A percentile compares a stretch with the other conserved stretches of the same genome.
Evolutionary conservation across 192 early-diverging fungal species (phyloP).

Genomic region (Ambispora gerdemannii): DNA sequence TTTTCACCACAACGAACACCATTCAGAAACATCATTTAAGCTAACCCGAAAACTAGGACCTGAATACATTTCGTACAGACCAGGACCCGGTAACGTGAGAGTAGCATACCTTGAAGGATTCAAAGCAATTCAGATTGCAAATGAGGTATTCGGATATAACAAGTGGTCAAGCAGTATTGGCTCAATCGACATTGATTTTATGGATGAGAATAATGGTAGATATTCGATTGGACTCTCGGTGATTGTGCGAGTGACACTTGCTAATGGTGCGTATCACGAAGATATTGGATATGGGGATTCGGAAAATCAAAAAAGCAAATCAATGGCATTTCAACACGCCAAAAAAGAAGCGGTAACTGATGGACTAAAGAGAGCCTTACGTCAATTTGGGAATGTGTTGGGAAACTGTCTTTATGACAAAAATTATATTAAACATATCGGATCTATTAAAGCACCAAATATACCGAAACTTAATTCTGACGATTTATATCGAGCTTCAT

Average conservation of each 20-base stretch:
- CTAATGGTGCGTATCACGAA: slow-evolving; percentile 85
- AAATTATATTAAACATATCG: slow-evolving; percentile 40
- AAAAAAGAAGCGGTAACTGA: slow-evolving; percentile 92
- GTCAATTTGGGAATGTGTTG: slow-evolving; percentile 80
- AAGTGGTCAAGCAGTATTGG: slow-evolving; percentile 82
- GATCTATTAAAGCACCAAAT: not conserved
- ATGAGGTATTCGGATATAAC: slow-evolving; percentile 93
- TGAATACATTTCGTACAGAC: not conserved
- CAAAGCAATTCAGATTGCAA: slow-evolving; percentile 82
- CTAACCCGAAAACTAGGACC: not conserved
- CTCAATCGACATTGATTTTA: slow-evolving; percentile 76
- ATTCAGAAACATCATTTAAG: not conserved
- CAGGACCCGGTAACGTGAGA: slow-evolving; percentile 36
- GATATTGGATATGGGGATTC: slow-evolving; percentile 85
- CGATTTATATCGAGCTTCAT: not conserved
- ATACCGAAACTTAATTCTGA: not conserved
- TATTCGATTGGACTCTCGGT: slow-evolving; percentile 70
- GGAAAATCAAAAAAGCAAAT: slow-evolving; percentile 76
- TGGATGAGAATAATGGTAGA: slow-evolving; percentile 46
- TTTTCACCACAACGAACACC: no score
- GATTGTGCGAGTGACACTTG: slow-evolving; percentile 77
- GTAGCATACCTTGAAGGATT: slow-evolving; percentile 82
- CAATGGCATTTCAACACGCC: slow-evolving; percentile 81
- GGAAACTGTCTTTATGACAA: slow-evolving; percentile 89
- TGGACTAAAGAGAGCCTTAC: slow-evolving; percentile 82